Evolutionary conservation across 2,329 filamentous ascomycete species (phyloP), one percentile per base, ranked within the genome.

Genomic region (Pestalotiopsis sp.): DNA sequence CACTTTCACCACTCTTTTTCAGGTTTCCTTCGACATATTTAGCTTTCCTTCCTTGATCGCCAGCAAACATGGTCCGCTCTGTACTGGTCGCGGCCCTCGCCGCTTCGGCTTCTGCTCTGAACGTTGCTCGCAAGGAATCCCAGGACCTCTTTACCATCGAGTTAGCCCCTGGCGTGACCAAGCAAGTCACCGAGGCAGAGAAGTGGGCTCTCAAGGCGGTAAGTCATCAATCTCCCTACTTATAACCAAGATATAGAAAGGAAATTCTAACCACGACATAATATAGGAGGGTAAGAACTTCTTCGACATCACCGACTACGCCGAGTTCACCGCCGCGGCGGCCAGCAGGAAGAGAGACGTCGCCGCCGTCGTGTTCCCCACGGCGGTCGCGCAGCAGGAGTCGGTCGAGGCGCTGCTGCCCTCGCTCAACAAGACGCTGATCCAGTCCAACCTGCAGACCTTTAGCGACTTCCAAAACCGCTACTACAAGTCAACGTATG

Each of bases 221-320:
- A 31, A 31, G n/a, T n/a, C n/a, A n/a, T n/a, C n/a, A n/a, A n/a
- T n/a, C n/a, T n/a, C n/a, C n/a, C n/a, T n/a, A n/a, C n/a, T n/a
- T n/a, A n/a, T n/a, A n/a, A n/a, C n/a, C n/a, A n/a, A n/a, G n/a
- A n/a, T n/a, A n/a, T n/a, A n/a, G n/a, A n/a, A n/a, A n/a, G n/a
- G n/a, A n/a, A n/a, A n/a, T n/a, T n/a, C n/a, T n/a, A n/a, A n/a
- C n/a, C n/a, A n/a, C n/a, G n/a, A n/a, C n/a, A 36, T n/a, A n/a
- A 59, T 70, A 61, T 74, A 92, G 89, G 84, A 91, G 78, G 91
- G 91, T 70, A 85, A 88, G 71, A 91, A 90, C 76, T 94, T 94
- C 84, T 93, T 94, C 83, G 92, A 95, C 80, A 91, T 94, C 75
- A 94, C 92, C 31, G 84, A 90, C 68, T 87, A 87, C 65, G 82